A percentile compares a stretch with the other conserved stretches of the same genome.
Evolutionary conservation across 805 yeast genomes (phyloP).

Genomic region (Lipomyces japonicus): DNA sequence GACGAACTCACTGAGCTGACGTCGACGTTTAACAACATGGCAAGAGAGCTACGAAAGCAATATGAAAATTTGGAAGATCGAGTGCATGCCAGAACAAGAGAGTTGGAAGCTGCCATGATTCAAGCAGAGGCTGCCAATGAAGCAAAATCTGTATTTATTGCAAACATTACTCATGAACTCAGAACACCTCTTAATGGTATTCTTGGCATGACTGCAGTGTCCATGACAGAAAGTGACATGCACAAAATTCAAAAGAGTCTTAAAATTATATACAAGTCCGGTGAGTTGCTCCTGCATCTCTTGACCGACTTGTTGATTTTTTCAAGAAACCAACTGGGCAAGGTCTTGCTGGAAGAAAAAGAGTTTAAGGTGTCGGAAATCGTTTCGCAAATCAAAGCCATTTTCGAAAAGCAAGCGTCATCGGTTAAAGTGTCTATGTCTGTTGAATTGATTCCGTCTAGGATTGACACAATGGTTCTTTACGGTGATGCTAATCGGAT

Average conservation of each 20-base stretch:
- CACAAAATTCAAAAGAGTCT: slow-evolving; percentile 67
- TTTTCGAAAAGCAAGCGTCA: slow-evolving; percentile 73
- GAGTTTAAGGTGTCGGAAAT: slow-evolving; percentile 77
- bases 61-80: slow-evolving; percentile 83
- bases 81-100: slow-evolving; percentile 79
- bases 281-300: slow-evolving; percentile 83
- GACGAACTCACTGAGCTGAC: slow-evolving; percentile 89
- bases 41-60: slow-evolving; percentile 79
- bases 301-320: slow-evolving; percentile 87
- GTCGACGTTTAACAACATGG: slow-evolving; percentile 87
- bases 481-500: slow-evolving; percentile 89
- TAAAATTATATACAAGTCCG: slow-evolving; percentile 81
- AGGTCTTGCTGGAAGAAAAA: slow-evolving; percentile 76
- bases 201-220: slow-evolving; percentile 89
- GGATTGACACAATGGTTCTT: slow-evolving; percentile 55
- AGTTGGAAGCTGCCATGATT: slow-evolving; percentile 63
- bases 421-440: slow-evolving; percentile 71
- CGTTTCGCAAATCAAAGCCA: slow-evolving; percentile 77
- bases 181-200: slow-evolving; percentile 96
- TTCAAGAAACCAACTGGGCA: slow-evolving; percentile 83
- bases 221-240: slow-evolving; percentile 78
- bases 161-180: slow-evolving; percentile 88
- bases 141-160: slow-evolving; percentile 90
- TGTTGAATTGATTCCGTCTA: slow-evolving; percentile 55
- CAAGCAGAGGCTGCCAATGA: slow-evolving; percentile 74